Conservation (phyloP, 345 rosid genomes). For the Rubroshorea leprosula region DNA sequence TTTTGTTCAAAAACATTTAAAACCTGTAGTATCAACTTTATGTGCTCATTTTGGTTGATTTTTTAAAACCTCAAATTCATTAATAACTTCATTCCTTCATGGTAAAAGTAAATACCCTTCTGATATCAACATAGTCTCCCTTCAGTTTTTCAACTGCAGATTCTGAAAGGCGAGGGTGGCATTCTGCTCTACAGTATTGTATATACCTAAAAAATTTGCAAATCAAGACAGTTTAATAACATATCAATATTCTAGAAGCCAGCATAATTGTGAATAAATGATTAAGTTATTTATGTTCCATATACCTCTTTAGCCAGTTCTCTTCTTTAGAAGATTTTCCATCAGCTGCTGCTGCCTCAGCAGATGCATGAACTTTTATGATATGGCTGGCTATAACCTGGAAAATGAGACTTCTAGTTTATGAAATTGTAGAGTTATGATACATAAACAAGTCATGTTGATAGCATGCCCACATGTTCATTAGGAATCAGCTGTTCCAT, state of each 20-base stretch:
- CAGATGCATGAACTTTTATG: conserved; percentile 94
- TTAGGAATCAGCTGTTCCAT: no score
- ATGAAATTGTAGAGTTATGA: no score
- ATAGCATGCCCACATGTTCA: no score
- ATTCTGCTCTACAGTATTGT: conserved; percentile 75
- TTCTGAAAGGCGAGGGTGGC: conserved; percentile 82
- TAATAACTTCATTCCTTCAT: background rate
- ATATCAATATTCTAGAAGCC: conserved; percentile 4
- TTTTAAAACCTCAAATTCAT: background rate
- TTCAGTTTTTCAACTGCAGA: conserved; percentile 65
- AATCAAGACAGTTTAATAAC: conserved; percentile 18
- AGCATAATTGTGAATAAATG: background rate
- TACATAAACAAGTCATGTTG: no score
- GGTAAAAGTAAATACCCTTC: conserved; percentile 51
- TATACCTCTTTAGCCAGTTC: conserved; percentile 89
- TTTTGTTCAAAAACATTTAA: background rate
- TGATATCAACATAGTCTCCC: conserved; percentile 73
- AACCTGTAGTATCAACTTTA: background rate
- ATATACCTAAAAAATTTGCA: conserved; percentile 47
- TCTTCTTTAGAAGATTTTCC: conserved; percentile 60
- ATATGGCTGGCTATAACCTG: conserved; percentile 92
- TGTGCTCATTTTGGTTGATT: background rate
- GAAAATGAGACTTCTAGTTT: conserved; percentile 18
- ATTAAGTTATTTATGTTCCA: background rate
- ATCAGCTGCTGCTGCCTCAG: conserved; percentile 48